Percentiles rank a stretch among this genome's conserved stretches.
Conservation (phyloP, 148 eudicot species). For the Amaranthus palmeri region DNA sequence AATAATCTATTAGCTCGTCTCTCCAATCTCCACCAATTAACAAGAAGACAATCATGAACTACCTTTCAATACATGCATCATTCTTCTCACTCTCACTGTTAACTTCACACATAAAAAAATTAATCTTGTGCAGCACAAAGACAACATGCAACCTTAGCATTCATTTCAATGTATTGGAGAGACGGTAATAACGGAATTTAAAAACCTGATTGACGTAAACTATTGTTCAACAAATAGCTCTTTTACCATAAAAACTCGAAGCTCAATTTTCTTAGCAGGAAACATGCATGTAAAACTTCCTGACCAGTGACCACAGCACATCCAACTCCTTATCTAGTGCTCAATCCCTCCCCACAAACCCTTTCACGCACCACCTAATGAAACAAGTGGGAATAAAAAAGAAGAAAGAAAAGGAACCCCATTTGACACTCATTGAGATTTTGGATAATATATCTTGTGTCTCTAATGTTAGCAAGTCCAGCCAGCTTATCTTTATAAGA, state of each 20-base stretch:
- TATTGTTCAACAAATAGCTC: background rate
- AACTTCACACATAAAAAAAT: background rate
- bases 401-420: background rate
- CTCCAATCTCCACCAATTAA: background rate
- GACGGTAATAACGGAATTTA: background rate
- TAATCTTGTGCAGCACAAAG: background rate
- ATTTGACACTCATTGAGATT: constrained; percentile 10
- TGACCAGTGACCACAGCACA: background rate
- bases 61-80: background rate
- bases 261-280: background rate
- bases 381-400: background rate
- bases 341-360: background rate
- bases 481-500: constrained; percentile 17
- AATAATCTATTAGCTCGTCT: background rate
- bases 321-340: constrained; percentile 11
- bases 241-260: background rate
- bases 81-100: background rate
- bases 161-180: background rate
- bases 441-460: constrained; percentile 9
- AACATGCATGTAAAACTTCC: background rate
- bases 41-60: background rate
- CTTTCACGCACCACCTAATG: background rate
- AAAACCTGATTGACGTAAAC: background rate
- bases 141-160: background rate
- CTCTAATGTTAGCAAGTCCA: constrained; percentile 12